Conservation (phyloP, 2,329 filamentous ascomycete genomes). For the Xylariaceae sp. region DNA sequence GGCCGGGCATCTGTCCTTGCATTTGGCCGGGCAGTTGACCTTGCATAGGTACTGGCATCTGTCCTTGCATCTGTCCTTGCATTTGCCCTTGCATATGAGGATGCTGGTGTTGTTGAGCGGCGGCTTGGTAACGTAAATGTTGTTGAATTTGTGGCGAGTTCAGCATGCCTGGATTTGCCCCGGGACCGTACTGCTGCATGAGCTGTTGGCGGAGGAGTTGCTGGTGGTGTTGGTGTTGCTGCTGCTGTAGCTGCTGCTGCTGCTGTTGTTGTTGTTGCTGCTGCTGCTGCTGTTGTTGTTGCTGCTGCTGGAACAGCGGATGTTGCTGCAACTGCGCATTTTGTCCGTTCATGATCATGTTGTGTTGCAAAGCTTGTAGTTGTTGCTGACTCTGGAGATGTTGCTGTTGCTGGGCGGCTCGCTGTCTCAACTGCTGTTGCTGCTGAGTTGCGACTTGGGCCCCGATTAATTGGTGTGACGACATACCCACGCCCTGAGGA, state of each 20-base stretch:
- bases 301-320: slow-evolving; percentile 29
- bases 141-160: slow-evolving; percentile 35
- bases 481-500: slow-evolving; percentile 35
- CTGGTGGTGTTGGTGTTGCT: slow-evolving; percentile 7
- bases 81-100: slow-evolving; percentile 32
- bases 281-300: slow-evolving; percentile 30
- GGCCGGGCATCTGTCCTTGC: slow-evolving; percentile 34
- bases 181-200: slow-evolving; percentile 35
- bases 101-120: slow-evolving; percentile 28
- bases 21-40: slow-evolving; percentile 30
- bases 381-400: slow-evolving; percentile 30
- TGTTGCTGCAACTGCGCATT: slow-evolving; percentile 37
- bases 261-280: slow-evolving; percentile 7
- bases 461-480: slow-evolving; percentile 37
- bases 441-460: slow-evolving; percentile 45
- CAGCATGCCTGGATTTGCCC: slow-evolving; percentile 36
- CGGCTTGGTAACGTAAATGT: slow-evolving; percentile 33
- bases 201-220: slow-evolving; percentile 41
- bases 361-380: slow-evolving; percentile 29
- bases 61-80: slow-evolving; percentile 28
- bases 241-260: slow-evolving; percentile 29
- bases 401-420: slow-evolving; percentile 22
- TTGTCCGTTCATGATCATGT: slow-evolving; percentile 29
- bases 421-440: slow-evolving; percentile 30
- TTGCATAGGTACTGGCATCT: slow-evolving; percentile 24